These are phyloP conservation scores for Fusarium sulawesiense DNA, from an alignment of 2,329 filamentous ascomycete species.

Conservation along the genomic window DNA sequence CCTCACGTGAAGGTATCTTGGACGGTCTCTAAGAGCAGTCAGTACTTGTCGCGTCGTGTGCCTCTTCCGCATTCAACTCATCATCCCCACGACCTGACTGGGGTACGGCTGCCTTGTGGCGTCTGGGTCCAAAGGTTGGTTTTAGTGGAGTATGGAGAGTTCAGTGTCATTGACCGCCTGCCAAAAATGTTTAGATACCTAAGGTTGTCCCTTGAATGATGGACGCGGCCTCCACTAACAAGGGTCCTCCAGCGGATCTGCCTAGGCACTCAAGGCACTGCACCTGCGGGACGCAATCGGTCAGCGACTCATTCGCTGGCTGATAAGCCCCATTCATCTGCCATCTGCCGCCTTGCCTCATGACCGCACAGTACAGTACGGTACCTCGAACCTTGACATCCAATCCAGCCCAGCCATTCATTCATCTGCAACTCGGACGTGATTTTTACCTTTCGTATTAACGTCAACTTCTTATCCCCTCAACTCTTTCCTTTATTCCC, in stretches of 20 bases:
- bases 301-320: constrained; percentile 44
- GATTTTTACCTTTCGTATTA: constrained; percentile 31
- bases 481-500: constrained; percentile 11
- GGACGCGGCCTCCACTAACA: constrained; percentile 24
- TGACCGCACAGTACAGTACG: constrained; percentile 33
- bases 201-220: constrained; percentile 22
- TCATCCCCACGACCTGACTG: constrained; percentile 7
- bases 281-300: constrained; percentile 37
- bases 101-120: constrained; percentile 34
- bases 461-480: constrained; percentile 19
- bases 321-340: constrained; percentile 45
- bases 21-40: background rate
- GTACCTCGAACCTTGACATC: constrained; percentile 16
- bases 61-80: constrained; percentile 26
- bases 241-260: constrained; percentile 42
- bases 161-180: constrained; percentile 40
- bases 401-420: constrained; percentile 26
- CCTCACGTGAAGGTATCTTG: constrained; percentile 39
- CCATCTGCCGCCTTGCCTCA: constrained; percentile 45
- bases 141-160: constrained; percentile 1
- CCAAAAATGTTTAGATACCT: constrained; percentile 7
- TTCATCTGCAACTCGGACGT: constrained; percentile 33
- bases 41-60: constrained; percentile 38
- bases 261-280: constrained; percentile 36
- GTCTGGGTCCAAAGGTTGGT: constrained; percentile 11